Conservation (phyloP, 805 yeast genomes). For the Metschnikowia santaceciliae region DNA sequence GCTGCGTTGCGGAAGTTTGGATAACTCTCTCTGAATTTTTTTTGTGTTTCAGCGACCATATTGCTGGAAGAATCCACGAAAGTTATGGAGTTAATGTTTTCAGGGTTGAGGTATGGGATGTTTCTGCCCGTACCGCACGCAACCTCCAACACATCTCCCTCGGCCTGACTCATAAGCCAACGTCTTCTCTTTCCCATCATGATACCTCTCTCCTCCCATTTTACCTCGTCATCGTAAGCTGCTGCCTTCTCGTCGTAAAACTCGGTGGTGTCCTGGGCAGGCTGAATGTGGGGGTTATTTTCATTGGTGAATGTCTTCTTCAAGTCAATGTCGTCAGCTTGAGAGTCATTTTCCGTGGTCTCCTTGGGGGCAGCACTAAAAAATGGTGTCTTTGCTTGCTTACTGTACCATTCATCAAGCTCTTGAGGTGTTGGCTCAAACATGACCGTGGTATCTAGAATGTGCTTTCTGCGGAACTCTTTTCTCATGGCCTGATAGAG, state of each 20-base stretch:
- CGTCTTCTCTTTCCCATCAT: slow-evolving; percentile 63
- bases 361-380: slow-evolving; percentile 24
- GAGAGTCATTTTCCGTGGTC: slow-evolving; percentile 15
- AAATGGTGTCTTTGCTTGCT: slow-evolving; percentile 26
- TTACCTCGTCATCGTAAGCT: slow-evolving; percentile 76
- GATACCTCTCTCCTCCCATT: slow-evolving; percentile 64
- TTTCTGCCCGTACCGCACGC: slow-evolving; percentile 97
- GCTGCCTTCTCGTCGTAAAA: slow-evolving; percentile 76
- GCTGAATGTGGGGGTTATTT: slow-evolving; percentile 47
- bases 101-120: slow-evolving; percentile 59
- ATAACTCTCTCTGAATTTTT: slow-evolving; percentile 64
- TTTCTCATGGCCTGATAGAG: slow-evolving; percentile 56
- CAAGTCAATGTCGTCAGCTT: neutral
- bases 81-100: slow-evolving; percentile 65
- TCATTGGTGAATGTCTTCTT: slow-evolving; percentile 28
- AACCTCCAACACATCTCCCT: slow-evolving; percentile 91
- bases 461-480: slow-evolving; percentile 38
- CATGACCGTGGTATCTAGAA: slow-evolving; percentile 29
- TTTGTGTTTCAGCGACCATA: slow-evolving; percentile 79
- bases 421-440: slow-evolving; percentile 42
- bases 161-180: slow-evolving; percentile 71
- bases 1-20: slow-evolving; percentile 72
- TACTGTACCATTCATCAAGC: slow-evolving; percentile 38
- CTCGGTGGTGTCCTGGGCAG: slow-evolving; percentile 75
- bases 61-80: slow-evolving; percentile 78